These are phyloP conservation scores for Candida odintsovae DNA, from an alignment of 805 yeast genomes.

Conservation along the genomic window DNA sequence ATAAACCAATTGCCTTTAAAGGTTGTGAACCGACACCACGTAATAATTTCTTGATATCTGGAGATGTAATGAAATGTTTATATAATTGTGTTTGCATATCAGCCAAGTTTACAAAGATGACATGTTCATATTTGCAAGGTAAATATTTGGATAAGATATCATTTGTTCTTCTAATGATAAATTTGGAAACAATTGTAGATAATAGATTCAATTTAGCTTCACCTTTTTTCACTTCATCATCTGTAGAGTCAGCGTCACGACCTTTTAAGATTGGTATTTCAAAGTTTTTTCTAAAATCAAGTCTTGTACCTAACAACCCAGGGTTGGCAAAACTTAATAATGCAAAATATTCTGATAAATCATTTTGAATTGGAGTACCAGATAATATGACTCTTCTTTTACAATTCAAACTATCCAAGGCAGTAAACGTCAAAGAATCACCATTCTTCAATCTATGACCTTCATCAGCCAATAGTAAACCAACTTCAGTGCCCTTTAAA, in stretches of 20 bases:
- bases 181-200: slow-evolving; percentile 72
- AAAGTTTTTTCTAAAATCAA: slow-evolving; percentile 78
- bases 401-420: slow-evolving; percentile 78
- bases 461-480: slow-evolving; percentile 80
- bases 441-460: slow-evolving; percentile 84
- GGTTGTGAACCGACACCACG: slow-evolving; percentile 75
- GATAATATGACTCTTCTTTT: slow-evolving; percentile 86
- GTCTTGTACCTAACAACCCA: slow-evolving; percentile 78
- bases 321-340: slow-evolving; percentile 91
- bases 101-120: slow-evolving; percentile 81
- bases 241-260: slow-evolving; percentile 86
- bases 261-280: slow-evolving; percentile 78
- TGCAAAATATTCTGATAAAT: slow-evolving; percentile 89
- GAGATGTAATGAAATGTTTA: slow-evolving; percentile 68
- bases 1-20: slow-evolving; percentile 78
- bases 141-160: slow-evolving; percentile 90
- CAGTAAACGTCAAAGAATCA: slow-evolving; percentile 85
- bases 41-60: slow-evolving; percentile 64
- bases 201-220: slow-evolving; percentile 64
- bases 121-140: slow-evolving; percentile 95
- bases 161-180: slow-evolving; percentile 92
- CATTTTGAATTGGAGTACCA: slow-evolving; percentile 97
- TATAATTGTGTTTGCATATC: slow-evolving; percentile 73
- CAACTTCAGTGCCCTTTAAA: slow-evolving; percentile 72
- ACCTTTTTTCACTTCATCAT: slow-evolving; percentile 65